phyloP scores from a whole-genome alignment of 1,284 basidiomycete genomes.

The Xanthoconium separans region DNA sequence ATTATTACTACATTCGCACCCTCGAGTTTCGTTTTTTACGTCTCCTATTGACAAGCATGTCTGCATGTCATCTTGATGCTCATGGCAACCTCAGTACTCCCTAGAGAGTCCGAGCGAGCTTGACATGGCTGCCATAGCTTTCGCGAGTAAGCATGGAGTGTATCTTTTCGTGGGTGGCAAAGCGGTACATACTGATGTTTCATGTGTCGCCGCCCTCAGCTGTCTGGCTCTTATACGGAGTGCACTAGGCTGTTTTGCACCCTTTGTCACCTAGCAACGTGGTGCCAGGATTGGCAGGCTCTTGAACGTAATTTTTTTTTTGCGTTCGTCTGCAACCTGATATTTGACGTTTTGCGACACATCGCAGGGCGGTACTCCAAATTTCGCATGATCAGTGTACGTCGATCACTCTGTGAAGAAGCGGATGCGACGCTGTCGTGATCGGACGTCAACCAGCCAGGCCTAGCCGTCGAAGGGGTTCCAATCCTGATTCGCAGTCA shows the following conservation, averaged over 20 bases:
- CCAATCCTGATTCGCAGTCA: slow-evolving; percentile 9
- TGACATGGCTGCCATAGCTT: background rate
- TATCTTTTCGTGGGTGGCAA: background rate
- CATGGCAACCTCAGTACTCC: background rate
- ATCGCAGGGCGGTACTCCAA: slow-evolving; percentile 43
- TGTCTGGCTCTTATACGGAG: background rate
- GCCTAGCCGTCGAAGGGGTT: slow-evolving; percentile 14
- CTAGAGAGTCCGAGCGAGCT: background rate
- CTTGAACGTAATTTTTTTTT: slow-evolving; percentile 21
- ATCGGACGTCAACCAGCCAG: slow-evolving; percentile 32
- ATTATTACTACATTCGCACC: background rate
- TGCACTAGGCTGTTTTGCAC: background rate
- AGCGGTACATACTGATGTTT: background rate
- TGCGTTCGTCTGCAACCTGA: slow-evolving; percentile 4
- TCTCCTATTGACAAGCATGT: background rate
- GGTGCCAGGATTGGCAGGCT: slow-evolving; percentile 3
- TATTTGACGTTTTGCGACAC: background rate
- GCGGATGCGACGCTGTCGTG: slow-evolving; percentile 45
- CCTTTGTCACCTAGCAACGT: slow-evolving; percentile 13
- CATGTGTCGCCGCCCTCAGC: background rate
- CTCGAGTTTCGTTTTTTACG: background rate
- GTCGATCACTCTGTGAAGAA: slow-evolving; percentile 64
- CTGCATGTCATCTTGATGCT: background rate
- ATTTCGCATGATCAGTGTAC: slow-evolving; percentile 56
- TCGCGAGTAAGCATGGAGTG: background rate